phyloP scores from a whole-genome alignment of 1,284 basidiomycete genomes.

The Ceratobasidium sp. region DNA sequence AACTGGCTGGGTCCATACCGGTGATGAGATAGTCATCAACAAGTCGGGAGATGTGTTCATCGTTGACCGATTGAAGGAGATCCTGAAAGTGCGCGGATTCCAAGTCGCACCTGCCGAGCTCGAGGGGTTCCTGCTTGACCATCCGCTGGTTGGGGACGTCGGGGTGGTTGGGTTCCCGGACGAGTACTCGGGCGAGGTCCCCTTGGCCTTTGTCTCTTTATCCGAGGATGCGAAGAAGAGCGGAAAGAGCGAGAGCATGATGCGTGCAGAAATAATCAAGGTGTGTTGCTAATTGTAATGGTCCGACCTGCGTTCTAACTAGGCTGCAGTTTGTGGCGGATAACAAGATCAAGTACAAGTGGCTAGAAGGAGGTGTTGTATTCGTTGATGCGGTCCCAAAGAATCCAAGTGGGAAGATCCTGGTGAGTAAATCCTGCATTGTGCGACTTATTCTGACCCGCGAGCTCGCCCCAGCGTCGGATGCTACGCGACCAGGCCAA shows the following conservation, averaged over 20 bases:
- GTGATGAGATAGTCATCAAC: conserved; percentile 67
- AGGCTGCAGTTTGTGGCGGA: no score
- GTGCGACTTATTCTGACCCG: background rate
- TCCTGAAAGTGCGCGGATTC: conserved; percentile 43
- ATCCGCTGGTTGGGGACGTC: conserved; percentile 69
- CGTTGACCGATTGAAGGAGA: conserved; percentile 67
- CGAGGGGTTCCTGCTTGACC: conserved; percentile 75
- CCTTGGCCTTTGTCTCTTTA: conserved; percentile 74
- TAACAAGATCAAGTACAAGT: conserved; percentile 73
- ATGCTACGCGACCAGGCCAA: conserved; percentile 40
- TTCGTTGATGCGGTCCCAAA: conserved; percentile 73
- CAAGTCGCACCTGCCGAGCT: conserved; percentile 52
- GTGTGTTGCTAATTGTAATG: conserved; percentile 6
- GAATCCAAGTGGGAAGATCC: conserved; percentile 56
- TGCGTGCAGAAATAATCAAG: conserved; percentile 53
- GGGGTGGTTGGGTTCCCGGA: conserved; percentile 79
- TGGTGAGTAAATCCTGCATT: conserved; percentile 32
- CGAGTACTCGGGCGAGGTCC: conserved; percentile 79
- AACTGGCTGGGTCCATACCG: no score
- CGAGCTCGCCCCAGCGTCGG: conserved; percentile 22
- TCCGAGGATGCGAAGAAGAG: conserved; percentile 59
- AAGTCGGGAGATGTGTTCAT: conserved; percentile 66
- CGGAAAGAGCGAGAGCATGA: conserved; percentile 37
- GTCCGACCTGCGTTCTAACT: conserved; percentile 38
- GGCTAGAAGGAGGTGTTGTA: conserved; percentile 68